A percentile compares a stretch with the other conserved stretches of the same genome.
These are phyloP conservation scores for Paracoccidioides brasiliensis DNA, from an alignment of 2,329 filamentous ascomycete genomes.

Conservation along the genomic window DNA sequence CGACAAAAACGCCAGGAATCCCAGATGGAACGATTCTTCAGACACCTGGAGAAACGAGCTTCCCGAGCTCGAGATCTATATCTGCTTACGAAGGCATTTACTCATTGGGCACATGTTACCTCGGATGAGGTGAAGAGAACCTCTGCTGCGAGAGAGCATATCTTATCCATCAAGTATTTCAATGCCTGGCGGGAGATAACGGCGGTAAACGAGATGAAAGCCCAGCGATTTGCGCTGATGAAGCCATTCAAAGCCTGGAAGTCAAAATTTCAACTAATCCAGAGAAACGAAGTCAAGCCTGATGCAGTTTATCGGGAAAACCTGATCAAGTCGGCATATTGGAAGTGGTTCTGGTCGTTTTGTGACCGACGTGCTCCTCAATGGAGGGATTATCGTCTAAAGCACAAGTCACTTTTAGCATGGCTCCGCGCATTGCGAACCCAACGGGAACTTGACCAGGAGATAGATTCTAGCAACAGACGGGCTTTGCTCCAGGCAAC, in stretches of 20 bases:
- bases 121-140: conserved; percentile 54
- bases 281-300: conserved; percentile 23
- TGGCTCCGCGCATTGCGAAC: conserved; percentile 30
- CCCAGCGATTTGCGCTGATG: conserved; percentile 38
- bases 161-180: conserved; percentile 56
- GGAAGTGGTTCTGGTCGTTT: conserved; percentile 34
- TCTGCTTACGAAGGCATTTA: conserved; percentile 50
- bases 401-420: conserved; percentile 27
- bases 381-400: conserved; percentile 30
- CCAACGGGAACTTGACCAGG: conserved; percentile 27
- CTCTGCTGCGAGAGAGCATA: conserved; percentile 54
- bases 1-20: conserved; percentile 28
- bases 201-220: conserved; percentile 43
- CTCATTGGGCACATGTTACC: conserved; percentile 55
- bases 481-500: conserved; percentile 17
- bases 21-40: conserved; percentile 42
- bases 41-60: conserved; percentile 46
- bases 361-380: conserved; percentile 32
- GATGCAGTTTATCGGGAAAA: conserved; percentile 18
- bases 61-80: conserved; percentile 52
- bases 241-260: conserved; percentile 46
- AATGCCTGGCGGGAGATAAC: conserved; percentile 57
- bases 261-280: conserved; percentile 26
- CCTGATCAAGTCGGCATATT: conserved; percentile 24
- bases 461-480: conserved; percentile 23